Evolutionary conservation across 805 yeast genomes (phyloP), one percentile per base, ranked within the genome.

Genomic region (Cyberlindnera mississippiensis): DNA sequence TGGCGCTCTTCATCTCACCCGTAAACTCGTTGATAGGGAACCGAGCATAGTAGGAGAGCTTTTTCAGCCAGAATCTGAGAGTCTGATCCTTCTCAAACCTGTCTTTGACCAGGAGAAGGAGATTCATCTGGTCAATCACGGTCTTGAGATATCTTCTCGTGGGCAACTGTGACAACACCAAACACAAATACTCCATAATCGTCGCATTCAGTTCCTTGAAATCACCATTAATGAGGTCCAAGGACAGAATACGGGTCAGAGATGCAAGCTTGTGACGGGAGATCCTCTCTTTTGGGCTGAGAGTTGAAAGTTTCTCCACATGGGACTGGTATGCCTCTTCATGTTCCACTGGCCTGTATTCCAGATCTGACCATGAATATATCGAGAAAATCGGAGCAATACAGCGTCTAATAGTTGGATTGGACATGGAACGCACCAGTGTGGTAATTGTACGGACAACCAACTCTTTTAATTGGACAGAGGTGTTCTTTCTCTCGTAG

Each of bases 1-100:
- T 55, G 3, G 48, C 24, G 1, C 54, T 24, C 5, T 58, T 40
- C 6, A 51, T 33, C 13, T 49, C 54, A 8, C 73, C 74, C 1
- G 68, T 50, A 32, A 64, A 59, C 34, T 72, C 77, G 45, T 72
- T 64, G 14, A 73, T 51, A 4, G 76, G 76, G 46, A 63, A 71
- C 31, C 59, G 43, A 4, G 64, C 29, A 29, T 55, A 63, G 34
- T 60, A 57, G 9, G 49, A 46, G 6, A 66, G 40, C 1, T 33
- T 16, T 3, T 20, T 18, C 6, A 33, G 13, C 35, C 13, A 27
- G 12, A 27, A 27, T 10, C 12, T 8, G 12, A 13, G 29, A 13
- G 14, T 27, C 14, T 27, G 6, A 13, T 27, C 14, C 29, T 20
- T 20, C n/a, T n/a, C n/a, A 20, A 13, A 13, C 14, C 29, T 27